Conservation (phyloP, 1,284 basidiomycete genomes). For the Trichosporon sp. region DNA sequence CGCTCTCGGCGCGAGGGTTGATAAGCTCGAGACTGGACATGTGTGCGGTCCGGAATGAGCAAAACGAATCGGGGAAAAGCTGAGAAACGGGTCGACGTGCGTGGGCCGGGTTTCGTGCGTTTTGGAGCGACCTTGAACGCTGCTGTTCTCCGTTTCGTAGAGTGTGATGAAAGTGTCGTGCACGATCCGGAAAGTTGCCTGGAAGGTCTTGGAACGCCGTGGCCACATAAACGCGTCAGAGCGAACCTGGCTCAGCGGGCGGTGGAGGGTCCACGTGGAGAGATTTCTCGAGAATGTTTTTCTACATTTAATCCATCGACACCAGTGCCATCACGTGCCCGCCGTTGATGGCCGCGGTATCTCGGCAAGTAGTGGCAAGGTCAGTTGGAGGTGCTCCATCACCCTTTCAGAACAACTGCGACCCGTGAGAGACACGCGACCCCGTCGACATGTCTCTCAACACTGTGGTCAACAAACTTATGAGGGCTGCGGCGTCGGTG, state of each 20-base stretch:
- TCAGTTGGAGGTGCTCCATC: conserved; percentile 13
- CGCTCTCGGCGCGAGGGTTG: conserved; percentile 94
- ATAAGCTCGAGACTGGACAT: conserved; percentile 75
- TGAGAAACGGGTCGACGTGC: not conserved
- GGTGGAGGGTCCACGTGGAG: conserved; percentile 18
- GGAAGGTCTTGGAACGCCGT: conserved; percentile 28
- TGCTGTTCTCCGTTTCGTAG: conserved; percentile 15
- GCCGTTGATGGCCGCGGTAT: not conserved
- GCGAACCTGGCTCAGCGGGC: conserved; percentile 15
- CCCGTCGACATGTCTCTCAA: conserved; percentile 61
- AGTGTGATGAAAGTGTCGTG: conserved; percentile 9
- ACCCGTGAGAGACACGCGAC: not conserved
- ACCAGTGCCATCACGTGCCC: not conserved
- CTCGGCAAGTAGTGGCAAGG: conserved; percentile 1
- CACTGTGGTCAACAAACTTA: conserved; percentile 78
- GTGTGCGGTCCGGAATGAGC: not conserved
- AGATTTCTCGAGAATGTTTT: not conserved
- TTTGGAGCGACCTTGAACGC: not conserved
- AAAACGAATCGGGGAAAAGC: conserved; percentile 15
- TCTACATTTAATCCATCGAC: not conserved
- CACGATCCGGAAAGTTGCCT: conserved; percentile 18
- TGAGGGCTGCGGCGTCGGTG: conserved; percentile 74
- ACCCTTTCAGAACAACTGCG: not conserved
- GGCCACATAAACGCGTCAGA: conserved; percentile 20
- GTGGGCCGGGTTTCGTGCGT: not conserved